These are phyloP conservation scores for Nicotiana attenuata DNA, from an alignment of 257 asterid genomes.

Conservation along the genomic window DNA sequence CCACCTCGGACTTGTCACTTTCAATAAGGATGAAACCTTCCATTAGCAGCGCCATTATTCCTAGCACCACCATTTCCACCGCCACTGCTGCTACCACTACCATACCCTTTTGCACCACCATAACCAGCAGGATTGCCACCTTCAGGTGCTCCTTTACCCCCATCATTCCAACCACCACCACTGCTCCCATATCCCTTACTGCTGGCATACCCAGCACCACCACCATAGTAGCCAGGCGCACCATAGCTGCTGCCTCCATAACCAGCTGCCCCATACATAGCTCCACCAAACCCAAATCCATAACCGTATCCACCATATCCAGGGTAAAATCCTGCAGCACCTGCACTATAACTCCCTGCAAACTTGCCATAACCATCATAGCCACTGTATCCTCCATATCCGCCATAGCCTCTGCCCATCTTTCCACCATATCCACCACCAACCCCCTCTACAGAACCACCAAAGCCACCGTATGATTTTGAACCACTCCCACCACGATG, in stretches of 20 bases:
- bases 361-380: constrained; percentile 60
- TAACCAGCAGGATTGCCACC: constrained; percentile 31
- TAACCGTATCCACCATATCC: constrained; percentile 86
- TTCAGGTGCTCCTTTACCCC: constrained; percentile 34
- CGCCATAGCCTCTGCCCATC: constrained; percentile 71
- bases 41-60: constrained; percentile 31
- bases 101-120: constrained; percentile 41
- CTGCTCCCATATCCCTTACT: constrained; percentile 46
- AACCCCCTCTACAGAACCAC: constrained; percentile 49
- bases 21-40: constrained; percentile 80
- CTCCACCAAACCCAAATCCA: constrained; percentile 86
- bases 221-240: constrained; percentile 54
- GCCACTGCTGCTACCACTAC: constrained; percentile 43
- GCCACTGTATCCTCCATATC: constrained; percentile 49
- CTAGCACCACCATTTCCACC: constrained; percentile 35
- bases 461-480: constrained; percentile 46
- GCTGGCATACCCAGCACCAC: constrained; percentile 47
- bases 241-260: constrained; percentile 67
- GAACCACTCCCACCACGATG: constrained; percentile 58
- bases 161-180: constrained; percentile 42
- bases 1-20: constrained; percentile 39
- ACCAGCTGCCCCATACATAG: constrained; percentile 77
- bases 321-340: constrained; percentile 57
- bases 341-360: constrained; percentile 58
- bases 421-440: constrained; percentile 70